Base-by-base conservation (phyloP, 2,329 filamentous ascomycete species). In the Hypoxylon sp. region DNA sequence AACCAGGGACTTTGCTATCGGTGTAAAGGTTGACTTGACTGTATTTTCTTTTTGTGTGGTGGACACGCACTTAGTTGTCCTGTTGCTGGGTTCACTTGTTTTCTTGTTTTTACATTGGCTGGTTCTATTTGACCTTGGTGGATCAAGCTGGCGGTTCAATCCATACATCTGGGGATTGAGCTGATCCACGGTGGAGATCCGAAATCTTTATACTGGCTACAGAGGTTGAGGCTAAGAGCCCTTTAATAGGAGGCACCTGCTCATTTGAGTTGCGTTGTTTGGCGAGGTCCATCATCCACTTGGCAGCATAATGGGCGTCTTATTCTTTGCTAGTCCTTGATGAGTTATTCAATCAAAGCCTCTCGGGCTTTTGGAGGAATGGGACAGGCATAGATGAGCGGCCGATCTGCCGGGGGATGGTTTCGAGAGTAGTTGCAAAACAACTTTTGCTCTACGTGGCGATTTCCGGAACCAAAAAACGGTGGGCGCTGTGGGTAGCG, bases 11-110 rank as follows among this genome's bases (percentile, higher is more conserved):
- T 60, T 19, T 48, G 60, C 59, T 47, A 53, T 54, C 17, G 48
- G 61, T 61, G 64, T 64, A 37, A 52, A 24, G 67, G 48, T 61
- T 64, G 58, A 42, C 47, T 67, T 53, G 58, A 46, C 24, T 68
- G 64, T 68, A 62, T 32, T 61, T 39, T 67, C 58, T 56, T 11
- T 15, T 57, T 27, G 24, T 27, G 24, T 37, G 53, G 27, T 47
- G 62, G 51, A 32, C n/a, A 39, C 46, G 50, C 47, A 48, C 35
- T 51, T 32, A 32, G 31, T 47, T 55, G 29, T 51, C 19, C 39
- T 53, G 35, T 51, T 46, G 10, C 52, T 21, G 35, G 59, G 31
- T 17, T 59, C 32, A 15, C 47, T 65, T 44, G 37, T 50, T 53
- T 56, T 67, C 15, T 64, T 58, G 37, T 61, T 21, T 56, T 39